Evolutionary conservation across 106 monocot species (phyloP).

Genomic region (Dioscorea zingiberensis): DNA sequence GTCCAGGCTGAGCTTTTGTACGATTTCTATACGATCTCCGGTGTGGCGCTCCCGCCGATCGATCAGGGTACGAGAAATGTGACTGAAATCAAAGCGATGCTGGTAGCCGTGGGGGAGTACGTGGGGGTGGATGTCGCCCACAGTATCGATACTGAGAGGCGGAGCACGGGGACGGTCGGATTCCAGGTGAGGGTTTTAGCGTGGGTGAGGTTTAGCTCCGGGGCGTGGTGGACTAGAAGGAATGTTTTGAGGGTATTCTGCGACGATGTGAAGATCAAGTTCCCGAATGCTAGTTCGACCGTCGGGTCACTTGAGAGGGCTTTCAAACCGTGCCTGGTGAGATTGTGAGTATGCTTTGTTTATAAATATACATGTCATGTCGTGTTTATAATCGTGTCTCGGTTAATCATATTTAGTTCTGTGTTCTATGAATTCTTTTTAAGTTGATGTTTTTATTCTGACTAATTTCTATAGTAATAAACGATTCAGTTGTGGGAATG

Average conservation of each 20-base stretch:
- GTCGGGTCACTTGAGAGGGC: neutral
- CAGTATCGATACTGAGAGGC: constrained; percentile 13
- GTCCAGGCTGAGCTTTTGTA: neutral
- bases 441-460: no score
- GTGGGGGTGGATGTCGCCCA: constrained; percentile 14
- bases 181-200: constrained; percentile 22
- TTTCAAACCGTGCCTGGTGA: no score
- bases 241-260: constrained; percentile 26
- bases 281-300: constrained; percentile 1
- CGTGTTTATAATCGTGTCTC: no score
- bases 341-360: no score
- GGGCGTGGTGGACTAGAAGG: constrained; percentile 30
- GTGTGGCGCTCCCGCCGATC: neutral
- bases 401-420: no score
- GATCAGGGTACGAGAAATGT: neutral
- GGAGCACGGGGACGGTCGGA: constrained; percentile 12
- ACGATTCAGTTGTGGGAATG: no score
- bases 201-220: constrained; percentile 17
- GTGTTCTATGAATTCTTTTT: no score
- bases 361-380: no score
- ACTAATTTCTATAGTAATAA: no score
- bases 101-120: constrained; percentile 26
- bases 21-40: neutral
- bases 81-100: constrained; percentile 5
- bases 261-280: constrained; percentile 15